Percentiles rank a stretch among this genome's conserved stretches.
These are phyloP conservation scores for Echeveria elegans DNA, from an alignment of 164 flowering plant genomes.

Conservation along the genomic window DNA sequence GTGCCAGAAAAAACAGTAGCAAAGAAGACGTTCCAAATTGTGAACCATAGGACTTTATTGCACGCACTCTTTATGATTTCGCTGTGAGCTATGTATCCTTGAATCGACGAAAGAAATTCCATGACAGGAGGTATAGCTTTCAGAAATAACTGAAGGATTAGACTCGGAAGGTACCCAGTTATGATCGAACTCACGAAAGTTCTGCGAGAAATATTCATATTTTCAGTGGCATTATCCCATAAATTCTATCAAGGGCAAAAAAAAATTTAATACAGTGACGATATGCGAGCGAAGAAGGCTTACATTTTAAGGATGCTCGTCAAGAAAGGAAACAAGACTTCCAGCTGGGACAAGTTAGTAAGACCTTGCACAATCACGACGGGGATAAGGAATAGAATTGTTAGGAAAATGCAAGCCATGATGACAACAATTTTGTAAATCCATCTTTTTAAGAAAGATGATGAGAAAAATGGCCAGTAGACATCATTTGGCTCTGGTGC, in stretches of 20 bases:
- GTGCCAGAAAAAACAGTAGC: conserved; percentile 55
- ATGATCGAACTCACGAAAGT: conserved; percentile 35
- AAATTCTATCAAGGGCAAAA: neutral
- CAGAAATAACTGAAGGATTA: conserved; percentile 41
- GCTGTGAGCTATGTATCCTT: conserved; percentile 44
- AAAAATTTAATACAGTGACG: too few relatives aligned
- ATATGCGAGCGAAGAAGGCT: conserved; percentile 17
- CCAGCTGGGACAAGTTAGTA: conserved; percentile 62
- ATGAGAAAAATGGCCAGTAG: conserved; percentile 86
- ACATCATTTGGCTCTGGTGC: conserved; percentile 92
- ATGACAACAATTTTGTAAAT: conserved; percentile 54
- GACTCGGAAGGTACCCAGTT: conserved; percentile 56
- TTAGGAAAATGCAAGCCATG: conserved; percentile 42
- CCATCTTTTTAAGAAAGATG: conserved; percentile 67
- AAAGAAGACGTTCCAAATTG: conserved; percentile 51
- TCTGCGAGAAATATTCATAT: too few relatives aligned
- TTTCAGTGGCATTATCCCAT: too few relatives aligned
- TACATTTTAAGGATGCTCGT: conserved; percentile 54
- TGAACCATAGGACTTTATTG: conserved; percentile 48
- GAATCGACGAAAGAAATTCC: conserved; percentile 44
- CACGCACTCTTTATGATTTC: conserved; percentile 47
- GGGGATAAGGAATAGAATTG: conserved; percentile 69
- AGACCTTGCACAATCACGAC: conserved; percentile 87
- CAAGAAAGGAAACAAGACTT: conserved; percentile 65
- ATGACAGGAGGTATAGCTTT: conserved; percentile 40